Base-by-base conservation (phyloP, 108 stramenopile species). In the Nitzschia palea region DNA sequence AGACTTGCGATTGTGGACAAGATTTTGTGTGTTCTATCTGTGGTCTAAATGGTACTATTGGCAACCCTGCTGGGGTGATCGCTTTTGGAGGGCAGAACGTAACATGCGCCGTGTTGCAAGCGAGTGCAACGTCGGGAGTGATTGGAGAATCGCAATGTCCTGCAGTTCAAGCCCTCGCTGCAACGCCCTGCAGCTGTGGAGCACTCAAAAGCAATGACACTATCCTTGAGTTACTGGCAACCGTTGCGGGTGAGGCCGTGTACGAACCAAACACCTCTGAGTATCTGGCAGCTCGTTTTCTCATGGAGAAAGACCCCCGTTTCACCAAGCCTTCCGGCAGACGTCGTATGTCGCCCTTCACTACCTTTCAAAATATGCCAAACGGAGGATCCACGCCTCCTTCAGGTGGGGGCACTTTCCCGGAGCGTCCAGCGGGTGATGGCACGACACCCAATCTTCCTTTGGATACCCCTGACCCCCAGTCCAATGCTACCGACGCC, bases 231-330 rank as follows among this genome's bases (percentile, higher is more conserved):
- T n/a, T 26, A 10, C 59, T 73, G 53, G 36, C 18, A 1, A 20
- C 12, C 9, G 65, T 30, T 2, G 65, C 59, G 8, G 65, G 72
- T 0, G 1, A 62, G 0, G 43, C 1, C 20, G 56, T 66, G 12
- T 33, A 36, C 10, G 44, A 23, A 9, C 29, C 56, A 6, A 48
- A 51, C 6, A 61, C 75, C 10, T 34, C 75, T 12, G 55, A 45
- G 3, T 51, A 63, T 28, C 43, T 32, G 14, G 75, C 75, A 8
- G 75, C 75, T 9, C 12, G 47, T 10, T 76, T 59, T 59, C 60
- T 76, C 0, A 22, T 76, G 32, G 32, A 52, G 27, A 35, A 70
- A 29, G 75, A 76, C 47, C 75, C 75, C n/a, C 55, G 55, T 22
- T 56, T 56, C 29, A 56, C 29, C 33, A 27, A 56, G 37, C 37